Evolutionary conservation across 805 yeast species (phyloP), one percentile per base, ranked within the genome.

Genomic region (Suhomyces xylopsoci): DNA sequence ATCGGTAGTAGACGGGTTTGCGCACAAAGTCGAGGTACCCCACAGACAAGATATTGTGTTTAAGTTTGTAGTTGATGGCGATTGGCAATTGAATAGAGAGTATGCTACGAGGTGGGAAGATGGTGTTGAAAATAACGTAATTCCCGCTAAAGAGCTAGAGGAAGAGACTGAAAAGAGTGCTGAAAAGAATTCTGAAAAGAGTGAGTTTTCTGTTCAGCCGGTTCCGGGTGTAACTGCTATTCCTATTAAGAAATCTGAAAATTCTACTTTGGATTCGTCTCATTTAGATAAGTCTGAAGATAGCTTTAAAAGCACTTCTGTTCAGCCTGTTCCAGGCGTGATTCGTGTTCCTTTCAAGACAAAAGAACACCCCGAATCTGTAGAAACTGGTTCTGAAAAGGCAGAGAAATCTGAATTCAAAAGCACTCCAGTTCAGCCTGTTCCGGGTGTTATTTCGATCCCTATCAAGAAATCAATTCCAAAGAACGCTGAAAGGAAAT

Each of bases 91-190:
- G 12, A 57, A 58, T 24, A 56, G 53, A n/a, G 49, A 60, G 5
- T 70, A 67, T 54, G 55, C 59, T 30, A 55, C 57, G 24, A 66
- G 59, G 48, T 47, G 56, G 19, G 78, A 74, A 52, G 59, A 60
- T 43, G 78, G 78, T 5, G 71, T 65, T 49, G 65, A 55, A 25
- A 74, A 74, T 59, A 74, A 74, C 57, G 59, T 58, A 46, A 60
- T 73, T 22, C 62, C 58, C 20, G 69, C 65, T 1, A 63, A 56
- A 17, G 70, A 69, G 20, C 62, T 73, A 8, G 56, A 51, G 15
- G 28, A 25, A 14, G 28, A 19, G 24, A 17, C 22, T 20, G 22
- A 20, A 20, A 2, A 20, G 4, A 20, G 4, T 20, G 2, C 22
- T 4, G 22, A 20, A 20, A 6, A 15, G 9, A 36, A 22, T 3